Evolutionary conservation across 2,329 filamentous ascomycete species (phyloP), one percentile per base, ranked within the genome.

Genomic region (Endothia cerciana): DNA sequence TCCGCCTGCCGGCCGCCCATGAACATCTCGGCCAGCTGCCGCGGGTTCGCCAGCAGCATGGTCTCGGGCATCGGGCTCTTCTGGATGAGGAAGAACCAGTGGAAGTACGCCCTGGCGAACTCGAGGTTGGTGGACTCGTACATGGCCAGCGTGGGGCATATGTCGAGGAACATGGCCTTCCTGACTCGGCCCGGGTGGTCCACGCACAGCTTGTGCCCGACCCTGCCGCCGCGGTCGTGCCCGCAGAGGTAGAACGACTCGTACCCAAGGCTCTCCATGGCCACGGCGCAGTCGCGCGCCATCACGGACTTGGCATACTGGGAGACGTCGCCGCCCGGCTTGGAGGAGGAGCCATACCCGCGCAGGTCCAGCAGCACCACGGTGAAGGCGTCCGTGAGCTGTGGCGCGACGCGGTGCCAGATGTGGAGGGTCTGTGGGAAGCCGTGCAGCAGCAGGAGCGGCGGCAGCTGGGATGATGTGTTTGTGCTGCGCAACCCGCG

Each of bases 51-150:
- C 0, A 74, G 74, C 68, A 82, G 80, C 57, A 85, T 74, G 49
- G 77, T 79, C 70, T 87, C 84, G 0, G 82, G 85, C 5, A 87
- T 77, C 0, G 85, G 82, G 5, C 74, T 74, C 0, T 75, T 72
- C 71, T 88, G 85, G 10, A 86, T 83, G 25, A 87, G 77, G 68
- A 87, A 82, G 62, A 85, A 86, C 85, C 85, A 88, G 73, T 88
- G 85, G 70, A 82, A 87, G 72, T 86, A 87, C 0, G 79, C 77
- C 36, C 76, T 77, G 0, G 83, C 81, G 66, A 85, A 82, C 0
- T 74, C 73, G 4, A 77, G 69, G 61, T 79, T 69, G 3, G 79
- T 79, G 19, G 78, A 73, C 59, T 76, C 75, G 74, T 82, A 87
- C 81, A 86, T 86, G 6, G 78, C 78, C 13, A 84, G 77, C 0